Base-by-base conservation (phyloP, 2,329 filamentous ascomycete genomes). In the Ceratocystis variospora region DNA sequence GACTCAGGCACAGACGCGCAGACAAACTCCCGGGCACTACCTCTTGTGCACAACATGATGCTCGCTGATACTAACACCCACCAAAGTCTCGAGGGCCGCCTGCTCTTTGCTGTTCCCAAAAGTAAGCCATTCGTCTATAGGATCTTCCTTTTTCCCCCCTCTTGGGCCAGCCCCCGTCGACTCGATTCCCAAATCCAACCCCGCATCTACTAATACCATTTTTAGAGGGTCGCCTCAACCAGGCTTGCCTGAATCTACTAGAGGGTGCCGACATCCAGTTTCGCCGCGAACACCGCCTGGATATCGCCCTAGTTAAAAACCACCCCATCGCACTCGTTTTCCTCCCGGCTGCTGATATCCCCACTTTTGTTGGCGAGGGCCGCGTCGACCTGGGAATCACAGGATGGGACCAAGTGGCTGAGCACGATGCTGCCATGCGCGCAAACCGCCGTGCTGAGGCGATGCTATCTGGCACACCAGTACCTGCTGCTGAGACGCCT, bases 241-340 rank as follows among this genome's bases (percentile, higher is more conserved):
- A 90, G 77, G 85, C 90, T 67, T 86, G 89, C 65, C 84, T 99
- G 63, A 91, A 97, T 75, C 86, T 99, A 63, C 88, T 99, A 65
- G 83, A 92, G 73, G 94, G 94, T 70, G 90, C 89, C 72, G 94
- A 99, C 76, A 93, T 99, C 72, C 91, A 99, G 76, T 99, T 99
- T 80, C 87, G 89, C 75, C 87, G 94, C 73, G 91, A 96, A 80
- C 91, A 88, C 75, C 88, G 94, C 68, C 89, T 97, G 72, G 94
- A 99, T 76, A 96, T 99, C 73, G 94, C 94, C 17, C 87, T 99
- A 31, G 94, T 97, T 74, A 96, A 96, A 81, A 99, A 99, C 78
- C 85, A 94, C 33, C 90, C 89, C 45, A 90, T 99, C 72, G 94
- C 94, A 17, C 88, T 99, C 68, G 87, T 99, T 74, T 99, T 99